Percentiles rank a stretch among this genome's conserved stretches.
Evolutionary conservation across 352 stramenopile genomes (phyloP).

Genomic region (Phytophthora lateralis): DNA sequence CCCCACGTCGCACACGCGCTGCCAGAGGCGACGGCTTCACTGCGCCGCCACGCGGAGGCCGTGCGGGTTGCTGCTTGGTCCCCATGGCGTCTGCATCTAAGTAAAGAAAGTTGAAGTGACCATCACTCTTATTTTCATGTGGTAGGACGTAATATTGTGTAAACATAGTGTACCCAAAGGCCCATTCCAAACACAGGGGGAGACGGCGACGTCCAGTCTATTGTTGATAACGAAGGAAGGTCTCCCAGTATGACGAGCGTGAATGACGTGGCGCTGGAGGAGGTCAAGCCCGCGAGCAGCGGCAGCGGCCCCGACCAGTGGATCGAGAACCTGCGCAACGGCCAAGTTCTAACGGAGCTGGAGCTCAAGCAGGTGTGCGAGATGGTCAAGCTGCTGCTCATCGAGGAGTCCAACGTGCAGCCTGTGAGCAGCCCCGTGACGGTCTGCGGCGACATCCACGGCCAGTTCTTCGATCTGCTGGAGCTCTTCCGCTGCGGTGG

Average conservation of each 20-base stretch:
- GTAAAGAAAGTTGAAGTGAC: constrained; percentile 6
- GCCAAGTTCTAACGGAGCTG: constrained; percentile 85
- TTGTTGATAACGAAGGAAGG: constrained; percentile 20
- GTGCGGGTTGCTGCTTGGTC: constrained; percentile 19
- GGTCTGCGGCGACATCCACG: constrained; percentile 90
- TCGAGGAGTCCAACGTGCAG: constrained; percentile 93
- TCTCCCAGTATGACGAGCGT: constrained; percentile 53
- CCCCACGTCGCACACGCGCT: constrained; percentile 26
- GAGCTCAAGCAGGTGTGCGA: constrained; percentile 91
- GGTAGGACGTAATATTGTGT: constrained; percentile 5
- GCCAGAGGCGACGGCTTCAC: constrained; percentile 17
- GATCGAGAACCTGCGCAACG: constrained; percentile 80
- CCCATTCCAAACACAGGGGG: constrained; percentile 13
- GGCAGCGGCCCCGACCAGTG: constrained; percentile 82
- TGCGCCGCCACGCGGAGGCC: constrained; percentile 1
- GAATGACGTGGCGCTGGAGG: constrained; percentile 64
- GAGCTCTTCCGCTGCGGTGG: constrained; percentile 89
- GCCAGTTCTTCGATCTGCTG: constrained; percentile 90
- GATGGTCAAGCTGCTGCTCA: constrained; percentile 91
- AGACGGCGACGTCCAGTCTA: constrained; percentile 30
- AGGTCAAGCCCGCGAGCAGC: constrained; percentile 53
- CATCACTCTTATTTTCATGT: constrained; percentile 8
- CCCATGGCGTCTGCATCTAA: constrained; percentile 8
- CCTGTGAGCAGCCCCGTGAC: constrained; percentile 90
- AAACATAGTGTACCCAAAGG: constrained; percentile 8